Evolutionary conservation across 1,284 basidiomycete genomes (phyloP).

Genomic region (Ustanciosporium gigantosporum): DNA sequence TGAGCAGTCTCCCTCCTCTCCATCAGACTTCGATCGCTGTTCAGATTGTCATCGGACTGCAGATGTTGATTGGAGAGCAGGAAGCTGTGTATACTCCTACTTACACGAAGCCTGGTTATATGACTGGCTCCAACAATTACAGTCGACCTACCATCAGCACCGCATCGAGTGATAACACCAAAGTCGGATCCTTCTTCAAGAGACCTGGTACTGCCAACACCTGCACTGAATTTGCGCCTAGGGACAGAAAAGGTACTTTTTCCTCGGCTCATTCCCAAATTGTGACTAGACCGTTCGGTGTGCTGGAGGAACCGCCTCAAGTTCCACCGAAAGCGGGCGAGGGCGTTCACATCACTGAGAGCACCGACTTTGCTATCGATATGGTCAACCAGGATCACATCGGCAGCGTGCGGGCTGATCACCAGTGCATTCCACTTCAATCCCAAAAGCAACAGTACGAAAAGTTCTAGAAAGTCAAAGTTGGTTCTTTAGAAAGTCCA

Average conservation of each 20-base stretch:
- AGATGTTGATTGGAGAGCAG: slow-evolving; percentile 38
- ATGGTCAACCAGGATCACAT: too few species aligned
- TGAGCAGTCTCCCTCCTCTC: slow-evolving; percentile 8
- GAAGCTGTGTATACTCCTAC: slow-evolving; percentile 31
- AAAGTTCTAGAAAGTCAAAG: too few species aligned
- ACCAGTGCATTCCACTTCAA: too few species aligned
- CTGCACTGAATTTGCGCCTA: too few species aligned
- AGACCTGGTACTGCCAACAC: slow-evolving; percentile 14
- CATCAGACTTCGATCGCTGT: slow-evolving; percentile 25
- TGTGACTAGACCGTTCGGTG: too few species aligned
- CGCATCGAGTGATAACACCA: not conserved
- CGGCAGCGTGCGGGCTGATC: too few species aligned
- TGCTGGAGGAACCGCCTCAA: too few species aligned
- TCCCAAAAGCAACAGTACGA: too few species aligned
- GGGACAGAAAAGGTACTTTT: too few species aligned
- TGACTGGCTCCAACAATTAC: not conserved
- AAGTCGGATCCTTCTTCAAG: slow-evolving; percentile 12
- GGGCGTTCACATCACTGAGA: not conserved
- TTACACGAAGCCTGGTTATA: slow-evolving; percentile 5
- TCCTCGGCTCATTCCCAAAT: too few species aligned
- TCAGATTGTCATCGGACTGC: slow-evolving; percentile 24
- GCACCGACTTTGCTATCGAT: not conserved
- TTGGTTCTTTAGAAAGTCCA: too few species aligned
- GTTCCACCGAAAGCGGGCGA: not conserved
- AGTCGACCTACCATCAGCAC: not conserved